Percentiles rank a stretch among this genome's conserved stretches.
These are phyloP conservation scores for Trichoderma brevicompactum DNA, from an alignment of 2,329 filamentous ascomycete species.

Conservation along the genomic window DNA sequence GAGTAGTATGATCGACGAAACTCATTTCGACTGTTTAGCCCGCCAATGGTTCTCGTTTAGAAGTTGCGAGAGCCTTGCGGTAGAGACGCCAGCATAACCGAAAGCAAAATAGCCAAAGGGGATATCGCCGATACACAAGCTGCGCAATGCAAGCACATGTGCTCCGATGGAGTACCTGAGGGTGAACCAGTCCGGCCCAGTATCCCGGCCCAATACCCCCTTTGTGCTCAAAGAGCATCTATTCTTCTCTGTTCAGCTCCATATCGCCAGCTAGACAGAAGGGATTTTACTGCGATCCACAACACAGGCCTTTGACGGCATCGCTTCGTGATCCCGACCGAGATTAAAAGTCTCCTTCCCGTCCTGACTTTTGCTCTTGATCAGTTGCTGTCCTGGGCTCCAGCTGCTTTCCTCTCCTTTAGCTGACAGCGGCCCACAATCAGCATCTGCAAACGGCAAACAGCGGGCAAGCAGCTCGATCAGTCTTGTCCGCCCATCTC, in stretches of 20 bases:
- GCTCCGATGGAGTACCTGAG: background rate
- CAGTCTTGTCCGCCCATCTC: background rate
- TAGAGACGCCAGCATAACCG: background rate
- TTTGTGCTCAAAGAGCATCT: background rate
- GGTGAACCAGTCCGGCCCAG: constrained; percentile 6
- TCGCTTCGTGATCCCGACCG: background rate
- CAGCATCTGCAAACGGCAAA: background rate
- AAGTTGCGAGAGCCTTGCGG: background rate
- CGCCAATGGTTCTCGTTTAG: background rate
- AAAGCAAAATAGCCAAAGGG: background rate
- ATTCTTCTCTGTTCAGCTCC: background rate
- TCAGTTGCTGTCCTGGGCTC: constrained; percentile 5
- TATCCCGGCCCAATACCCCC: constrained; percentile 7
- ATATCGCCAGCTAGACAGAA: background rate
- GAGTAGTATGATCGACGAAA: background rate
- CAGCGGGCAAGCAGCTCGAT: background rate
- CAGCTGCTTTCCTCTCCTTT: background rate
- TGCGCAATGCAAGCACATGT: background rate
- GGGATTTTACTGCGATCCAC: background rate
- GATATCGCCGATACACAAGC: background rate
- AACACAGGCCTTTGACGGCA: background rate
- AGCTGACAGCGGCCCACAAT: background rate
- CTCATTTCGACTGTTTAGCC: background rate
- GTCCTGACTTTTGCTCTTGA: background rate
- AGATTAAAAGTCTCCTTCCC: background rate